These are phyloP conservation scores for Pythium guiyangense DNA, from an alignment of 352 stramenopile genomes.

Conservation along the genomic window DNA sequence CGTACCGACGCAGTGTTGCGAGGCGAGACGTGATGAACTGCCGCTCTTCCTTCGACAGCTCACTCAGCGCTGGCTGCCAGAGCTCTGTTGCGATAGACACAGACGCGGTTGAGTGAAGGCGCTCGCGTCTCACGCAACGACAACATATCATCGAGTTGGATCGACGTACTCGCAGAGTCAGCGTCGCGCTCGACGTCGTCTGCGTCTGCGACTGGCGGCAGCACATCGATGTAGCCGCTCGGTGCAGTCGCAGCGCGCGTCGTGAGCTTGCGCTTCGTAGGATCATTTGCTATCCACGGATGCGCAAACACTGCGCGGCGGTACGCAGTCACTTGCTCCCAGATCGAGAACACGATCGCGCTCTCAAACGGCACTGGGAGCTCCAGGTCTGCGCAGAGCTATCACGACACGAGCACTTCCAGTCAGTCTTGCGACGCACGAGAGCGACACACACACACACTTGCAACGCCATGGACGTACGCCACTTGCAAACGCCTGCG, in stretches of 20 bases:
- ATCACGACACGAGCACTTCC: background rate
- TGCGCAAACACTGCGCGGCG: constrained; percentile 39
- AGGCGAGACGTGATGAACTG: constrained; percentile 59
- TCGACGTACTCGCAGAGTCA: constrained; percentile 30
- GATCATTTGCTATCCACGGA: constrained; percentile 58
- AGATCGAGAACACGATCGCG: constrained; percentile 69
- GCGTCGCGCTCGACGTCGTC: constrained; percentile 43
- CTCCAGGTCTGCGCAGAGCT: constrained; percentile 58
- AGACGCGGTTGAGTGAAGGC: background rate
- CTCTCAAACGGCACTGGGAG: constrained; percentile 47
- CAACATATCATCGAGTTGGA: too few relatives aligned
- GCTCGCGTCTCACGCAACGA: too few relatives aligned
- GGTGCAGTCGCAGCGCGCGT: constrained; percentile 16
- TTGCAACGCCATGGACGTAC: constrained; percentile 9
- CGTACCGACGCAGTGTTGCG: constrained; percentile 30
- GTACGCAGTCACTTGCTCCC: constrained; percentile 68
- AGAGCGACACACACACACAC: background rate
- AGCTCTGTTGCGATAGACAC: constrained; percentile 23
- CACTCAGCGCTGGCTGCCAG: constrained; percentile 69
- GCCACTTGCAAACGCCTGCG: constrained; percentile 46
- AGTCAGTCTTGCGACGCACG: background rate
- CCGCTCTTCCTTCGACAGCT: constrained; percentile 62
- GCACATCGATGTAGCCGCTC: constrained; percentile 46
- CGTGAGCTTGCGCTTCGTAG: constrained; percentile 10
- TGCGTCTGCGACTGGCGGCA: constrained; percentile 29